Evolutionary conservation across 257 asterid species (phyloP), one percentile per base, ranked within the genome.

Genomic region (Ilex asprella): DNA sequence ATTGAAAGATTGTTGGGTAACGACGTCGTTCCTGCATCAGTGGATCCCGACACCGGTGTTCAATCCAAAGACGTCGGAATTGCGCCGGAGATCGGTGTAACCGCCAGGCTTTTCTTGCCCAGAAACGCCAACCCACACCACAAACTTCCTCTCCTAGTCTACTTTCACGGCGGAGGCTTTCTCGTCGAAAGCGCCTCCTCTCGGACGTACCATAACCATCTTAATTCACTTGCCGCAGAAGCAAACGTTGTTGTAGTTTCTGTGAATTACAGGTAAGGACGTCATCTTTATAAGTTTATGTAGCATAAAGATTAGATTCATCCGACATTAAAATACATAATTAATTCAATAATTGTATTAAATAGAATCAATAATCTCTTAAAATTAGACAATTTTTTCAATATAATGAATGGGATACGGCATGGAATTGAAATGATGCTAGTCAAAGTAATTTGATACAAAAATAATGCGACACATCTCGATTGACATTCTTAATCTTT

Each of bases 111-210:
- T 16, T 78, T 69, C 79, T 66, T 76, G 2, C 94, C 93, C 39
- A 59, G 32, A 11, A 53, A 47, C 55, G 46, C 76, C 30, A 16
- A 39, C 12, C 72, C 74, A 2, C 65, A 31, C 14, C 43, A 47
- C 0, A 82, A 82, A 55, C 82, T 81, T 13, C 91, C 95, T 1
- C 70, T 85, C 0, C 39, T 84, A 0, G 70, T 87, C 58, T 87
- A 82, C 80, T 77, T 75, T 44, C 91, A 85, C 39, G 95, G 94
- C 14, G 95, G 95, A 3, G 94, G 62, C 3, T 87, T 81, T 29
- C 15, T 70, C 14, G 15, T 71, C 1, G 75, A 62, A 31, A 82
- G 94, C 5, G 79, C 91, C 47, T 84, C 71, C 71, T 70, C 78
- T 2, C 66, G 75, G 0, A 27, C 59, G 0, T 79, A 77, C 58